Evolutionary conservation across 768 basidiomycete species (phyloP).

Genomic region (Gyrodon lividus): DNA sequence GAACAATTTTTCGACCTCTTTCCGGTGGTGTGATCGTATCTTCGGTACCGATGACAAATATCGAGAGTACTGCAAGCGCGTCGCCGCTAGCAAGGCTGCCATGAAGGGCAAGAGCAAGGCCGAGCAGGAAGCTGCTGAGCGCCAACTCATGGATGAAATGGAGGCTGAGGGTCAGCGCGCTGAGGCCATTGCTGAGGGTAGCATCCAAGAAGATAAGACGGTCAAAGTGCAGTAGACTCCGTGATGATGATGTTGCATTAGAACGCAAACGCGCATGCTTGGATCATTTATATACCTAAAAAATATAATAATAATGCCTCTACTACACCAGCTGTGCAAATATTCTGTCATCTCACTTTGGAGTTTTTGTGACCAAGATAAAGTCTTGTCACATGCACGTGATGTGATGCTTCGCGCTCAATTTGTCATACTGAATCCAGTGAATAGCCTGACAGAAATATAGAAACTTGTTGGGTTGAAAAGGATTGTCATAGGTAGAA

Average conservation of each 20-base stretch:
- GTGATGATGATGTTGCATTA: neutral
- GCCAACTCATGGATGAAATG: constrained; percentile 62
- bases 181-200: constrained; percentile 54
- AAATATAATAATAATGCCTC: constrained; percentile 8
- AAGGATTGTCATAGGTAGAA: no score
- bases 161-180: constrained; percentile 72
- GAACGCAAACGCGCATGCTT: constrained; percentile 2
- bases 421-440: no score
- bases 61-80: constrained; percentile 68
- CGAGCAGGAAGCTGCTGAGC: constrained; percentile 55
- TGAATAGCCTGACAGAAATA: no score
- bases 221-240: constrained; percentile 28
- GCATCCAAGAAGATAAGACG: constrained; percentile 15
- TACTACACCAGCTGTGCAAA: no score
- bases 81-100: constrained; percentile 58
- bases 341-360: no score
- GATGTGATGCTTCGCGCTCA: no score
- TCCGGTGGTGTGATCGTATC: constrained; percentile 90
- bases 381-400: no score
- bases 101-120: constrained; percentile 54
- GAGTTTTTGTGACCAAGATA: no score
- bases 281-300: constrained; percentile 10
- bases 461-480: no score
- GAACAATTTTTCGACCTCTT: constrained; percentile 91
- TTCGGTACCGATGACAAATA: constrained; percentile 93